These are phyloP conservation scores for Triticum turgidum DNA, from an alignment of 176 grass and related monocot genomes.

Conservation along the genomic window DNA sequence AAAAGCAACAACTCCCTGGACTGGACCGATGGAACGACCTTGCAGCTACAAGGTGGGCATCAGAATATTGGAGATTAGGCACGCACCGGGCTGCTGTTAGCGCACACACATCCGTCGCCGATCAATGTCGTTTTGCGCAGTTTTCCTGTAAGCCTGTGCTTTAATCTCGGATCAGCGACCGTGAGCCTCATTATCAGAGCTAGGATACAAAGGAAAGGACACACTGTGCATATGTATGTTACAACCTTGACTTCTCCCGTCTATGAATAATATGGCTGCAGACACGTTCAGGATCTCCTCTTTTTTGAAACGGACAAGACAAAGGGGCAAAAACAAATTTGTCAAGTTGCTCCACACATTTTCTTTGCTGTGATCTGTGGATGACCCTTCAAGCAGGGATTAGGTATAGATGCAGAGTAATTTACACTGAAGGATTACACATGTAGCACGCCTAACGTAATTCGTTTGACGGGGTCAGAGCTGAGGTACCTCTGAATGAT, in stretches of 20 bases:
- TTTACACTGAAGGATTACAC: constrained; percentile 34
- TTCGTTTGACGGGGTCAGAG: constrained; percentile 27
- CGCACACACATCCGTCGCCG: neutral
- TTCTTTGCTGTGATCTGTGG: constrained; percentile 5
- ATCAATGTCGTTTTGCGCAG: constrained; percentile 6
- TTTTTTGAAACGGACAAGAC: neutral
- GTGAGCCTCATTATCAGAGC: neutral
- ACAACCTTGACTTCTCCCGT: neutral
- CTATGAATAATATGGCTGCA: neutral
- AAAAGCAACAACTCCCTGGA: constrained; percentile 23
- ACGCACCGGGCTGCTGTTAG: constrained; percentile 18
- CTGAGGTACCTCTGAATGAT: constrained; percentile 17
- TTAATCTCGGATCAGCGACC: neutral
- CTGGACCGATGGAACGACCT: neutral
- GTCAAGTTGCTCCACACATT: constrained; percentile 16
- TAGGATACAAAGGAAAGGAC: constrained; percentile 17
- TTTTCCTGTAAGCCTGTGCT: neutral
- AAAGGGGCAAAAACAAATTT: neutral
- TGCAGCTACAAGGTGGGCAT: constrained; percentile 14
- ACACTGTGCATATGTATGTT: neutral
- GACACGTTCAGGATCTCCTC: neutral
- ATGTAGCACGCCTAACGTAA: constrained; percentile 33
- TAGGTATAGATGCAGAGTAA: constrained; percentile 29
- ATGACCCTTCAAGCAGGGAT: neutral
- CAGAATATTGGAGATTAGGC: constrained; percentile 1